Evolutionary conservation across 2,329 filamentous ascomycete genomes (phyloP).

Genomic region (Botrytis tulipae): DNA sequence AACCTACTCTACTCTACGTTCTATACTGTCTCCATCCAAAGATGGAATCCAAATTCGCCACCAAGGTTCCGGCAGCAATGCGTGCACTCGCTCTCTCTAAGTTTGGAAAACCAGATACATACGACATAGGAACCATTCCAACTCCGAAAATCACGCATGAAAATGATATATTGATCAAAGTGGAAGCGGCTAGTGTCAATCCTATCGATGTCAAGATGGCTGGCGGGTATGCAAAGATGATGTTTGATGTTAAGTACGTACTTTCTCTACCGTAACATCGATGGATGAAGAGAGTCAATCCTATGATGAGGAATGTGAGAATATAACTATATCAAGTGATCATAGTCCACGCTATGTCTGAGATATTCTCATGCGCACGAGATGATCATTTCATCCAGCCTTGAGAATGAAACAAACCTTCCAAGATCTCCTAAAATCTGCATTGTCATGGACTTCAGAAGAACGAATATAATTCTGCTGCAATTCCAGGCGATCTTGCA

Average conservation of each 20-base stretch:
- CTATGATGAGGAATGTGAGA: neutral
- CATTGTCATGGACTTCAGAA: neutral
- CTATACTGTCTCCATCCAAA: neutral
- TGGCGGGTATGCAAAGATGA: slow-evolving; percentile 32
- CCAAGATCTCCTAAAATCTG: neutral
- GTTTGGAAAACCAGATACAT: slow-evolving; percentile 32
- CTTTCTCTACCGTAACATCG: neutral
- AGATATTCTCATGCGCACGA: neutral
- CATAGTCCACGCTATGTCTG: neutral
- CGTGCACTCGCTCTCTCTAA: slow-evolving; percentile 31
- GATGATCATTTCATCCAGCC: neutral
- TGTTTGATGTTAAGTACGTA: slow-evolving; percentile 1
- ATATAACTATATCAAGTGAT: neutral
- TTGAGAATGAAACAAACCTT: neutral
- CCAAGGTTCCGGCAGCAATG: slow-evolving; percentile 31
- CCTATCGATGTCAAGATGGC: slow-evolving; percentile 45
- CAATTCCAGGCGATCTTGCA: too few species aligned
- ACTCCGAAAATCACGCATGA: slow-evolving; percentile 45
- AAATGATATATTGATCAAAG: slow-evolving; percentile 46
- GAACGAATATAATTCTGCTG: neutral
- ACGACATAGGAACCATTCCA: slow-evolving; percentile 44
- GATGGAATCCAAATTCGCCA: slow-evolving; percentile 24
- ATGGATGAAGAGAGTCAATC: neutral
- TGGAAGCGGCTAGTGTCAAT: slow-evolving; percentile 47
- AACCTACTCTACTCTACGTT: neutral